These are phyloP conservation scores for Rubia tinctorum DNA, from an alignment of 305 asterid species.

Conservation along the genomic window DNA sequence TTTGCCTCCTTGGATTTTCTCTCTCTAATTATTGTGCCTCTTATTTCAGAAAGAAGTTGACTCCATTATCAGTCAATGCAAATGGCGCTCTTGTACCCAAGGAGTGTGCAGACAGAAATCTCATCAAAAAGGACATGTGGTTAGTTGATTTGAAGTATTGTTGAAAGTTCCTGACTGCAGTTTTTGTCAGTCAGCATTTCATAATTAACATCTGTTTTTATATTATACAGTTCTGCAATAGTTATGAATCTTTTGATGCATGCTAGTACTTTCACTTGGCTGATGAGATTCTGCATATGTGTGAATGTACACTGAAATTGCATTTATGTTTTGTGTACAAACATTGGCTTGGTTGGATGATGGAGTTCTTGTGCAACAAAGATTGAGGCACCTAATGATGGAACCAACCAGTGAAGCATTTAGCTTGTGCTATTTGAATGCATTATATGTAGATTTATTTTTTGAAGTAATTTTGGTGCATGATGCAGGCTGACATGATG, in stretches of 20 bases:
- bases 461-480: neutral
- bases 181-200: neutral
- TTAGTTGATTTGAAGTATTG: constrained; percentile 28
- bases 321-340: constrained; percentile 2
- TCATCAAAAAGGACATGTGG: constrained; percentile 80
- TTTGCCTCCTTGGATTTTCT: neutral
- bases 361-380: constrained; percentile 1
- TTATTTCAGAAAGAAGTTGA: constrained; percentile 62
- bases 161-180: neutral
- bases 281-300: neutral
- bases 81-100: constrained; percentile 78
- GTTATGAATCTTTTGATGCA: neutral
- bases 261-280: neutral
- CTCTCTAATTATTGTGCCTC: constrained; percentile 12
- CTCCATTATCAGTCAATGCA: constrained; percentile 82
- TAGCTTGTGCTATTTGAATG: neutral
- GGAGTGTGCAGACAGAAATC: constrained; percentile 63
- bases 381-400: neutral
- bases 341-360: neutral
- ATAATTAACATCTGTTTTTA: neutral
- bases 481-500: neutral
- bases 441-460: neutral
- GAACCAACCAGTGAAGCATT: neutral
- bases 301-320: neutral
- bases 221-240: neutral